Evolutionary conservation across 2,329 filamentous ascomycete genomes (phyloP).

Genomic region (Chrysoporthe cubensis): DNA sequence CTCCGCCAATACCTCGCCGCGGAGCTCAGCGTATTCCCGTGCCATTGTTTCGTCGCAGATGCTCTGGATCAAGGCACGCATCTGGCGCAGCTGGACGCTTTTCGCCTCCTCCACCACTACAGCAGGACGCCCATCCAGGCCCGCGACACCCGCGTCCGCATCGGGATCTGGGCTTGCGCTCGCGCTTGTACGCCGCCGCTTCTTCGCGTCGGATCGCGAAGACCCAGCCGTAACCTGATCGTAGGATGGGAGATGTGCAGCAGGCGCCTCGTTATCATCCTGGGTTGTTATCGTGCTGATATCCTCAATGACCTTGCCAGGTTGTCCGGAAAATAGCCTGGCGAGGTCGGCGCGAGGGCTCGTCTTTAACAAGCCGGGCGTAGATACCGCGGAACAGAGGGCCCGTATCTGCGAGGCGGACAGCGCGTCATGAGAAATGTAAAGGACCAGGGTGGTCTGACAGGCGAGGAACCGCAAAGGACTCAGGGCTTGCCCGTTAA

Average conservation of each 20-base stretch:
- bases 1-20: constrained; percentile 1
- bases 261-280: neutral
- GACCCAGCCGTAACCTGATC: neutral
- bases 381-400: neutral
- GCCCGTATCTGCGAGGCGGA: neutral
- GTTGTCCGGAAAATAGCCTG: too few relatives aligned
- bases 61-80: neutral
- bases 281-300: too few relatives aligned
- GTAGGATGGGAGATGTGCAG: constrained; percentile 8
- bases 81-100: constrained; percentile 1
- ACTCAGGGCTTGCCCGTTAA: neutral
- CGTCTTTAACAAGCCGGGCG: too few relatives aligned
- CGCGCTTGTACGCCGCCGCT: neutral
- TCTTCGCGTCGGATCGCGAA: neutral
- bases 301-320: too few relatives aligned
- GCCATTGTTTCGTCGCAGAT: neutral
- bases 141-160: neutral
- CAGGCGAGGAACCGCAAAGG: neutral
- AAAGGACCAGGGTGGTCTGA: neutral
- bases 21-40: neutral
- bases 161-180: neutral
- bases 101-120: neutral
- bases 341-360: too few relatives aligned
- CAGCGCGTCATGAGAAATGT: constrained; percentile 3
- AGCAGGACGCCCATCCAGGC: too few relatives aligned